Evolutionary conservation across 441 rosid species (phyloP), one percentile per base, ranked within the genome.

Genomic region (Melastoma candidum): DNA sequence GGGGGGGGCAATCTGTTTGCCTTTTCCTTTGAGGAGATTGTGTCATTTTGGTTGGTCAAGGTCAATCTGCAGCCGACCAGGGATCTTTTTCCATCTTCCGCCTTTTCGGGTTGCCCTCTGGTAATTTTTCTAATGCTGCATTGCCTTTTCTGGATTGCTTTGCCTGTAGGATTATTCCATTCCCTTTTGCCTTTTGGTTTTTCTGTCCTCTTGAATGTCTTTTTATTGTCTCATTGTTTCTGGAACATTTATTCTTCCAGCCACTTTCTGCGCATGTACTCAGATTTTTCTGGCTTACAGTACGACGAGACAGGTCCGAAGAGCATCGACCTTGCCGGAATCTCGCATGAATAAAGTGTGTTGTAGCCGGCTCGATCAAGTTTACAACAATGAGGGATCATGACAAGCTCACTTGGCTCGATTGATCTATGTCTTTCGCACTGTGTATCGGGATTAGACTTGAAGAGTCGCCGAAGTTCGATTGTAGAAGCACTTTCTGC

Each of bases 321-420:
- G 45, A 51, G 51, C 48, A 58, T 17, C 44, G 56, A 58, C 48
- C 56, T 56, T 64, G 69, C 47, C 44, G 39, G 17, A 63, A 50
- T 68, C 52, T 64, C 7, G 41, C 7, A 32, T 32, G 41, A 32
- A 64, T 55, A 67, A 65, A 58, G 67, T 53, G 81, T 8, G n/a
- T 66, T 59, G 63, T 61, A 65, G 58, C 74, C 54, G 51, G 58
- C 48, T 24, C 46, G 50, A 61, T 67, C 53, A 58, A 46, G 65
- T 60, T 44, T 39, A 50, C 55, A 61, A 68, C 55, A 22, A 90
- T 81, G 90, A 82, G 86, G 73, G 85, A 81, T 72, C 83, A 78
- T 68, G 71, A 79, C 47, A 49, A 49, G 63, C 64, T 73, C 65
- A 63, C 56, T 54, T 54, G 60, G 69, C 13, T 7, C 46, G 53